Conservation (phyloP, 176 grass and related monocot genomes). For the Carex scoparia region DNA sequence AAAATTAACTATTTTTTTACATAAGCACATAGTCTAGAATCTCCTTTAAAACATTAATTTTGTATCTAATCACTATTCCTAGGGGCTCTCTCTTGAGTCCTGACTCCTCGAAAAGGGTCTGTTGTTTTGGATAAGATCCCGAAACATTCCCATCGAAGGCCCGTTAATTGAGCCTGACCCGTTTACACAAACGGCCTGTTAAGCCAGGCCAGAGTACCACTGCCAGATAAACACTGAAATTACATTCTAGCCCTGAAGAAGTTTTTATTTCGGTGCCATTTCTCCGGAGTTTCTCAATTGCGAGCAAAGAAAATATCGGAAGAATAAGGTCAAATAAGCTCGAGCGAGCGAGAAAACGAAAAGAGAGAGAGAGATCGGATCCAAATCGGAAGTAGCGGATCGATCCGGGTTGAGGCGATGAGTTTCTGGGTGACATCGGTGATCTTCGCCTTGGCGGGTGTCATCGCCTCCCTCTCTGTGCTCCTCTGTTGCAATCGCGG, state of each 20-base stretch:
- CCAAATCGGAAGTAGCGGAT: background rate
- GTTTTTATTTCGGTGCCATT: background rate
- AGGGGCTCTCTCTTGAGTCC: too few relatives aligned
- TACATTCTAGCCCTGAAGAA: background rate
- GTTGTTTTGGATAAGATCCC: background rate
- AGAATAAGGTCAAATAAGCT: slow-evolving; percentile 18
- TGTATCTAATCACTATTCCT: too few relatives aligned
- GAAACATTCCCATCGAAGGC: background rate
- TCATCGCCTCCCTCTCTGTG: slow-evolving; percentile 41
- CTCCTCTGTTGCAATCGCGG: slow-evolving; percentile 44
- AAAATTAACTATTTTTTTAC: too few relatives aligned
- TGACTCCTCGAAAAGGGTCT: background rate
- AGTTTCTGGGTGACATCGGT: slow-evolving; percentile 34
- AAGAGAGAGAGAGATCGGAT: slow-evolving; percentile 25
- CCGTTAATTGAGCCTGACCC: background rate
- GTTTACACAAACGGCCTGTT: background rate
- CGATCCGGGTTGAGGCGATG: slow-evolving; percentile 5
- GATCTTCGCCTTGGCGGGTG: slow-evolving; percentile 40
- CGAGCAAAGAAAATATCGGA: background rate
- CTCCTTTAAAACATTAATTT: too few relatives aligned
- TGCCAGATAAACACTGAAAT: background rate
- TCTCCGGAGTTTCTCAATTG: background rate
- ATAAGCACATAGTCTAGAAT: too few relatives aligned
- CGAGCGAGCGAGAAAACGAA: slow-evolving; percentile 3
- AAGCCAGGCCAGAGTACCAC: background rate